Percentiles rank a stretch among this genome's conserved stretches.
Evolutionary conservation across 768 basidiomycete genomes (phyloP).

Genomic region (Suillus subluteus): DNA sequence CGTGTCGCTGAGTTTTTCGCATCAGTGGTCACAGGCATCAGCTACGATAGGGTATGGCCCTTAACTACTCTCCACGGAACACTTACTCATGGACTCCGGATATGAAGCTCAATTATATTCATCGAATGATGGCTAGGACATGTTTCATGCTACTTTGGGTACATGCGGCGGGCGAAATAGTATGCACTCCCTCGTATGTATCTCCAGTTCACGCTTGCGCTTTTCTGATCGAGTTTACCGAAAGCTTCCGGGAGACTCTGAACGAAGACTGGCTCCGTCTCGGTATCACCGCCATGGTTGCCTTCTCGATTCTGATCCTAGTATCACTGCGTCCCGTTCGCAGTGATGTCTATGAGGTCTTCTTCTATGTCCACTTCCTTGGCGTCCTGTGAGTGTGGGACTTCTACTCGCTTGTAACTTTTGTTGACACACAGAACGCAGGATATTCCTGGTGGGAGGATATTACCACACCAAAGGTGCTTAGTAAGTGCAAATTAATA

Average conservation of each 20-base stretch:
- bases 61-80: neutral
- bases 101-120: conserved; percentile 40
- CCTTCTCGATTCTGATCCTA: conserved; percentile 44
- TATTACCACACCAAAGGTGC: conserved; percentile 45
- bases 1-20: neutral
- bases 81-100: conserved; percentile 10
- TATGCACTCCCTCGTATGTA: conserved; percentile 18
- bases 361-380: conserved; percentile 50
- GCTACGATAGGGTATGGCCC: conserved; percentile 23
- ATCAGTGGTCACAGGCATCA: conserved; percentile 26
- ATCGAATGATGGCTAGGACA: conserved; percentile 50
- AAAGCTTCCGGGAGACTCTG: conserved; percentile 8
- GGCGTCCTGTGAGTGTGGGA: conserved; percentile 39
- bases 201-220: neutral
- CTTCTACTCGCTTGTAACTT: neutral
- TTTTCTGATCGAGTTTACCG: neutral
- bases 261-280: conserved; percentile 26
- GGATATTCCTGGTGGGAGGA: conserved; percentile 36
- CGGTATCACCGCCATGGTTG: conserved; percentile 39
- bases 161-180: conserved; percentile 39
- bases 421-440: neutral
- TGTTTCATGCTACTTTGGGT: conserved; percentile 51
- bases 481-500: conserved; percentile 32
- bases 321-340: conserved; percentile 56
- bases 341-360: conserved; percentile 50